phyloP scores from a whole-genome alignment of 2,329 filamentous ascomycete species.

The Thermomyces lanuginosus region DNA sequence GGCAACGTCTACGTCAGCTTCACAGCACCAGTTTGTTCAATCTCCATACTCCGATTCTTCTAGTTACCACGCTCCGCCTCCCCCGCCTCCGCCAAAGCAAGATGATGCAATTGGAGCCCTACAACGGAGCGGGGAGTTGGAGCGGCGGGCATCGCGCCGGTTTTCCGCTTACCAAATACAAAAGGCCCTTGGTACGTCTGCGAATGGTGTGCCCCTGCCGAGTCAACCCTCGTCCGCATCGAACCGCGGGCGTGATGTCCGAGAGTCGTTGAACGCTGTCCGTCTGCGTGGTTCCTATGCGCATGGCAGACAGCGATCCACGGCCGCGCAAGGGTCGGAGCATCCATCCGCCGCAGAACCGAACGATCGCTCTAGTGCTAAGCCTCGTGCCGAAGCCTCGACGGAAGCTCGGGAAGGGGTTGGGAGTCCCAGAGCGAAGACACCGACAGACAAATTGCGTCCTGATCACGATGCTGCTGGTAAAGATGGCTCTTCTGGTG shows the following conservation, averaged over 20 bases:
- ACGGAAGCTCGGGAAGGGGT: conserved; percentile 18
- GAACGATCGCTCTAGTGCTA: too few relatives aligned
- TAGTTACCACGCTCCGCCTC: conserved; percentile 52
- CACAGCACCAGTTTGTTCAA: conserved; percentile 61
- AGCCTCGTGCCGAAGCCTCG: too few relatives aligned
- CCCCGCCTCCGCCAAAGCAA: conserved; percentile 64
- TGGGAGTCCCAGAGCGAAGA: conserved; percentile 35
- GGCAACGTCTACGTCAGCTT: conserved; percentile 47
- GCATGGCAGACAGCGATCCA: conserved; percentile 36
- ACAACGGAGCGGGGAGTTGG: conserved; percentile 80
- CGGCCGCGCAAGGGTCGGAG: conserved; percentile 21
- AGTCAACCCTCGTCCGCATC: conserved; percentile 38
- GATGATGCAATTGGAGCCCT: conserved; percentile 82
- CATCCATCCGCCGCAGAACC: conserved; percentile 43
- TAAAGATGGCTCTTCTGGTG: conserved; percentile 28
- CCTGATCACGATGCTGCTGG: conserved; percentile 20
- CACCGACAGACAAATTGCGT: conserved; percentile 49
- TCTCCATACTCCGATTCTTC: conserved; percentile 49
- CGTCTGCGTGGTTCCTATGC: conserved; percentile 41
- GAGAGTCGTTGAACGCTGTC: conserved; percentile 67
- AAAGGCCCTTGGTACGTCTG: conserved; percentile 69
- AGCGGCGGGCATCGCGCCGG: conserved; percentile 76
- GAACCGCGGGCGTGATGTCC: conserved; percentile 57
- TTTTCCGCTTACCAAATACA: conserved; percentile 96
- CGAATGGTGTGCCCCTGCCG: conserved; percentile 71